Evolutionary conservation across 352 stramenopile genomes (phyloP), one percentile per base, ranked within the genome.

Genomic region (Phytopythium cucurbitacearum): DNA sequence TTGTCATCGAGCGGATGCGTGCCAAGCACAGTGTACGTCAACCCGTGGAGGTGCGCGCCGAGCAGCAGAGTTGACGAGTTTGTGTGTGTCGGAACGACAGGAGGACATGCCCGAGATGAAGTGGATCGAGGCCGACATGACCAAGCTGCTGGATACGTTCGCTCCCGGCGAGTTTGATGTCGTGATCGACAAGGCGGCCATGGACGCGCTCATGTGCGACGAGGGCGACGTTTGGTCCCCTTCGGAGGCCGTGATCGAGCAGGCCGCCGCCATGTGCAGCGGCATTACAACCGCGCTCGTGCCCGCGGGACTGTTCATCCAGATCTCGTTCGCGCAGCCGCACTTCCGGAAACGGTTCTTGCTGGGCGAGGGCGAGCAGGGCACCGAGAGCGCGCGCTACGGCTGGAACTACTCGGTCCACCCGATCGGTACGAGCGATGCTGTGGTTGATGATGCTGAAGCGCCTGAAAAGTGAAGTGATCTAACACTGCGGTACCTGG

Each of bases 101-200:
- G 57, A 78, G 36, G 53, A 57, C 28, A 73, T 76, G 66, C 65
- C 66, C 2, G 61, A 77, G 49, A 83, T 85, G 73, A 70, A 66
- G 41, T 85, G 73, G 73, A 33, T 73, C 11, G 70, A 72, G 41
- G 76, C 65, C 6, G 73, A 87, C 46, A 87, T 87, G 76, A 79
- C 70, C n/a, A 79, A 73, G 47, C 44, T 85, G 38, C 34, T 39
- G 15, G 62, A 77, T 8, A 39, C 60, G 3, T 92, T 89, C 59
- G 34, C 21, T 0, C 39, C 57, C 12, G 48, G 53, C 8, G 66
- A 16, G 15, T 94, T 94, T 49, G 84, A 94, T 56, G 65, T 91
- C 12, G 78, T 94, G 16, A 78, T 94, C 34, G 84, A 94, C 60
- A 94, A 94, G 62, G 84, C 84, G 21, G 80, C 80, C 11, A 94